These are phyloP conservation scores for Ochetophila trinervis DNA, from an alignment of 306 rosid genomes.

Conservation along the genomic window DNA sequence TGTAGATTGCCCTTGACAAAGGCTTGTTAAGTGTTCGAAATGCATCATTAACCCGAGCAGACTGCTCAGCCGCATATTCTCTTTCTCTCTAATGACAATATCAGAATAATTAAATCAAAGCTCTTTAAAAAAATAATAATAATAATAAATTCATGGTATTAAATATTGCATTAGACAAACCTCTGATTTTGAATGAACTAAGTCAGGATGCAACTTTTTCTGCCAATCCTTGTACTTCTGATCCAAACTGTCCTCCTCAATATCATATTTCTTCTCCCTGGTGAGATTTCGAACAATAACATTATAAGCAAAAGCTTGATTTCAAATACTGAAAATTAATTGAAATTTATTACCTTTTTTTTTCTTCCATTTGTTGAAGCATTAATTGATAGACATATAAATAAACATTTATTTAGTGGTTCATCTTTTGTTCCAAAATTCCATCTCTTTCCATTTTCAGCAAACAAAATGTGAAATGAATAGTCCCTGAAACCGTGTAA, in stretches of 20 bases:
- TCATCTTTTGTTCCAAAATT: not conserved
- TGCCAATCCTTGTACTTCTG: constrained; percentile 90
- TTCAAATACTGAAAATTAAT: not conserved
- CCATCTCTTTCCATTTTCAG: not conserved
- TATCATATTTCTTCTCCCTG: constrained; percentile 77
- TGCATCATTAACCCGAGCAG: constrained; percentile 90
- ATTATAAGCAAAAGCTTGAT: not conserved
- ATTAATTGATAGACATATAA: not conserved
- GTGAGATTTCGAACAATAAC: not conserved
- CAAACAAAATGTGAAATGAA: not conserved
- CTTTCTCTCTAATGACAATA: constrained; percentile 61
- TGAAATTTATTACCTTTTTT: too few relatives aligned
- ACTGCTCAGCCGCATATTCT: constrained; percentile 87
- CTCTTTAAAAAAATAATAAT: not conserved
- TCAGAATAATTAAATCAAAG: constrained; percentile 11
- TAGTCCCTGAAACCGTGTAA: not conserved
- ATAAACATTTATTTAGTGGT: too few relatives aligned
- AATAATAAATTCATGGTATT: not conserved
- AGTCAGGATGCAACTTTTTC: constrained; percentile 93
- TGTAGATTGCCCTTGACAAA: constrained; percentile 71
- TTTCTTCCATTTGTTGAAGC: not conserved
- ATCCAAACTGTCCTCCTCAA: constrained; percentile 60
- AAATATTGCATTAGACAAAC: constrained; percentile 33
- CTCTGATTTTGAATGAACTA: constrained; percentile 92
- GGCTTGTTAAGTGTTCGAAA: constrained; percentile 73